These are phyloP conservation scores for Entomortierella lignicola DNA, from an alignment of 192 early-diverging fungal genomes.

Conservation along the genomic window DNA sequence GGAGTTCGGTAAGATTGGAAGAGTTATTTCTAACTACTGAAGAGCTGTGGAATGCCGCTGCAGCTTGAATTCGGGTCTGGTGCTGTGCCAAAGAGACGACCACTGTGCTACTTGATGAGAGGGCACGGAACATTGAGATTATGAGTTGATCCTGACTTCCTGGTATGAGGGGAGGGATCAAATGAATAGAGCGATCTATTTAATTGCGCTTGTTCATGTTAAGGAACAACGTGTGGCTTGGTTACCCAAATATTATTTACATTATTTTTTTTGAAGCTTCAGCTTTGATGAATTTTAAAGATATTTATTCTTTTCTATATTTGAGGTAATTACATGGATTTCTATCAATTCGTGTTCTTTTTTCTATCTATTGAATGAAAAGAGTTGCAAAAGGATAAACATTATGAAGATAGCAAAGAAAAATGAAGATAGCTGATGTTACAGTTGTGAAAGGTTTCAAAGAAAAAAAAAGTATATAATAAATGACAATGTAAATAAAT, in stretches of 20 bases:
- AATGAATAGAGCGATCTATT: too few species aligned
- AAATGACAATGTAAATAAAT: constrained; percentile 9
- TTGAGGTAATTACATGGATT: constrained; percentile 10
- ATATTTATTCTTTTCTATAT: constrained; percentile 3
- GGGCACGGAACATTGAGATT: constrained; percentile 28
- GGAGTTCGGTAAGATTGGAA: background rate
- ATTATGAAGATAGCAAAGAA: constrained; percentile 10
- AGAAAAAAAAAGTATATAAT: constrained; percentile 6
- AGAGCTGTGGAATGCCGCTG: constrained; percentile 33
- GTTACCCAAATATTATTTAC: too few species aligned
- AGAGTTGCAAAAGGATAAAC: constrained; percentile 10
- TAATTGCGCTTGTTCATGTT: too few species aligned
- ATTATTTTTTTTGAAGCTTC: too few species aligned
- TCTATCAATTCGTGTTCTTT: background rate
- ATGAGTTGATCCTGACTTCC: background rate
- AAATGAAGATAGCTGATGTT: constrained; percentile 16
- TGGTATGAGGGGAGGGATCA: too few species aligned
- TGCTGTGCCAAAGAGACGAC: constrained; percentile 14
- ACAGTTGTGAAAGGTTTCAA: constrained; percentile 18
- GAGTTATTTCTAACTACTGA: background rate
- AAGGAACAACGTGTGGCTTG: too few species aligned
- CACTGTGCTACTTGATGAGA: constrained; percentile 14
- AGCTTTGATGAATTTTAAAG: background rate
- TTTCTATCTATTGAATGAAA: constrained; percentile 9
- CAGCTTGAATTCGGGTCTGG: constrained; percentile 15